Percentiles rank a stretch among this genome's conserved stretches.
phyloP scores from a whole-genome alignment of 495 filamentous ascomycete species.

The Barbatosphaeria neglecta region DNA sequence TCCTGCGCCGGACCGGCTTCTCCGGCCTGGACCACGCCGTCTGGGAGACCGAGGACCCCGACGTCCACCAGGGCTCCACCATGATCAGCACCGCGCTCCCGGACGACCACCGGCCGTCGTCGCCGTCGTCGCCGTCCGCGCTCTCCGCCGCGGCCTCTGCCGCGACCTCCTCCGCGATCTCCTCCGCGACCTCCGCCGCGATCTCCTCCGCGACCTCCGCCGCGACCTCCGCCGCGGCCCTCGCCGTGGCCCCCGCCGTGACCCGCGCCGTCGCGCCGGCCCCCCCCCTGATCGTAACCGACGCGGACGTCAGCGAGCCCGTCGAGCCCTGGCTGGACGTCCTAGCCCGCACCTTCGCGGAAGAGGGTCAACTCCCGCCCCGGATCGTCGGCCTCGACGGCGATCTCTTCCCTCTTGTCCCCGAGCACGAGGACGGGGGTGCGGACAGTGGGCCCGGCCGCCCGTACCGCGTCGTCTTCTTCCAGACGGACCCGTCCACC shows the following conservation, averaged over 20 bases:
- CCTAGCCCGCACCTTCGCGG: not conserved
- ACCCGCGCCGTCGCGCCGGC: not conserved
- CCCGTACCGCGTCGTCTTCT: not conserved
- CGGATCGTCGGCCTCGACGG: not conserved
- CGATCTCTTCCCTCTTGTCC: too few species aligned
- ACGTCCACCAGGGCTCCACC: not conserved
- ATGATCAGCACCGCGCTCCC: not conserved
- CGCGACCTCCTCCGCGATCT: too few species aligned
- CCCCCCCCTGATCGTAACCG: not conserved
- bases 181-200: too few species aligned
- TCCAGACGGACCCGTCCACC: not conserved
- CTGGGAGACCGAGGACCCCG: not conserved
- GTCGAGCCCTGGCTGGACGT: not conserved
- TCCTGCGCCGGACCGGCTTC: slow-evolving; percentile 2
- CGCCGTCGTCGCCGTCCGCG: too few species aligned
- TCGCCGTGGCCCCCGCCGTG: too few species aligned
- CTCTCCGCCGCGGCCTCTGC: too few species aligned
- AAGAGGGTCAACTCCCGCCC: not conserved
- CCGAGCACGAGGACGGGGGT: not conserved
- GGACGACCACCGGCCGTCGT: too few species aligned
- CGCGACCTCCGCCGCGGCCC: too few species aligned
- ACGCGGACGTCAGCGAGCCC: not conserved
- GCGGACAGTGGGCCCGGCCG: too few species aligned
- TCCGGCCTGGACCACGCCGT: not conserved
- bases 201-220: too few species aligned